phyloP scores from a whole-genome alignment of 2,329 filamentous ascomycete species.

The Nigrospora oryzae region DNA sequence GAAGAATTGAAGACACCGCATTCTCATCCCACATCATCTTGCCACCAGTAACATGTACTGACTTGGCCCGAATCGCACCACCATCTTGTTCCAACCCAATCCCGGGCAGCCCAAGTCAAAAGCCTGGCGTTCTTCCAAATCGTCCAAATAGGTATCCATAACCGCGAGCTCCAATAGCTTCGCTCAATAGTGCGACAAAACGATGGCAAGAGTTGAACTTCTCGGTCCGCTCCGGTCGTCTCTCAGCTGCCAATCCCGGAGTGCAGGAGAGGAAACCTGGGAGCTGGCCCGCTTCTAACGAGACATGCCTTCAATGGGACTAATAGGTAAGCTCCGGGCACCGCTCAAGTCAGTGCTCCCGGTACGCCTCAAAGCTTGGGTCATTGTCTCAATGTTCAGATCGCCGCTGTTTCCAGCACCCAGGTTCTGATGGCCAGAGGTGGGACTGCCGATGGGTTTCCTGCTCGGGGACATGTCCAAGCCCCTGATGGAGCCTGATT shows the following conservation, averaged over 20 bases:
- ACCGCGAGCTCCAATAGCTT: neutral
- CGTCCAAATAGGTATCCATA: neutral
- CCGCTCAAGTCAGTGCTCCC: constrained; percentile 69
- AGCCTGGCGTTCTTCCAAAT: neutral
- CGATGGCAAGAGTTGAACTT: neutral
- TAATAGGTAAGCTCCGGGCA: constrained; percentile 47
- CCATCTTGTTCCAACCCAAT: too few species aligned
- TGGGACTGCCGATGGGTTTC: constrained; percentile 56
- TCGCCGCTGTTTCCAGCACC: constrained; percentile 48
- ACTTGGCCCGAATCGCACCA: too few species aligned
- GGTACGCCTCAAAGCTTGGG: constrained; percentile 77
- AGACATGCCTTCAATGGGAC: constrained; percentile 42
- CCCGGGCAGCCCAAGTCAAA: too few species aligned
- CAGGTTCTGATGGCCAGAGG: constrained; percentile 41
- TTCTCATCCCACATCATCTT: neutral
- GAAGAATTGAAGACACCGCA: neutral
- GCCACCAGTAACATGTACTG: too few species aligned
- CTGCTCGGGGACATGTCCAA: constrained; percentile 60
- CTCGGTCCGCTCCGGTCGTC: neutral
- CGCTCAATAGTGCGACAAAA: neutral
- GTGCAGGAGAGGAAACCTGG: neutral
- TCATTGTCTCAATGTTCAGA: constrained; percentile 88
- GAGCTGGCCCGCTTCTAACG: constrained; percentile 8
- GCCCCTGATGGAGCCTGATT: constrained; percentile 65
- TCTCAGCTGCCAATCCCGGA: neutral